phyloP scores from a whole-genome alignment of 208 protist species.

The Crithidia bombi region DNA sequence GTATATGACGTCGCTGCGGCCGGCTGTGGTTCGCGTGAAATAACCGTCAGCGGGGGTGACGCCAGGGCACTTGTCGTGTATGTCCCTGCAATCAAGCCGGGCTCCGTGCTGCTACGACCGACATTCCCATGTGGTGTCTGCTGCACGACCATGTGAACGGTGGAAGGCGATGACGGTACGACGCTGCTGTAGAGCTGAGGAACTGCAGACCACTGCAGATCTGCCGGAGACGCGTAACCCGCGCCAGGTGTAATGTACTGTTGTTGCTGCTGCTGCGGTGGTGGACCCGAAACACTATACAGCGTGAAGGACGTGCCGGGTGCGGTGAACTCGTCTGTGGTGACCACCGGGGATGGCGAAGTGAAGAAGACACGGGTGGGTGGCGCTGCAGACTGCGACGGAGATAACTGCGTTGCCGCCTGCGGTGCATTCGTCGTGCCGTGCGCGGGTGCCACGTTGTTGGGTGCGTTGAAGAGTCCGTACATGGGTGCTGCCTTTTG shows the following conservation, averaged over 20 bases:
- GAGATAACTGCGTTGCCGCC: too few relatives aligned
- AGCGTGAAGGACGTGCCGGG: background rate
- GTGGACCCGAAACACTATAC: background rate
- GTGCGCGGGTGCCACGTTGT: slow-evolving; percentile 1
- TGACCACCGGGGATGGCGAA: background rate
- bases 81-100: background rate
- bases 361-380: background rate
- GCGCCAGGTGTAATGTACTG: background rate
- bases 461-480: background rate
- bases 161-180: background rate
- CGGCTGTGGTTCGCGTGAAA: background rate
- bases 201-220: background rate
- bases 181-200: background rate
- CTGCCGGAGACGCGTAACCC: background rate
- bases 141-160: background rate
- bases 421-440: too few relatives aligned
- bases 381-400: background rate
- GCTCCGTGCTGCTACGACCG: background rate
- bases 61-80: background rate
- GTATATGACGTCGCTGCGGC: background rate
- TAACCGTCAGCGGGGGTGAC: background rate
- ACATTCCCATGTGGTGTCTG: background rate
- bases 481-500: slow-evolving; percentile 7
- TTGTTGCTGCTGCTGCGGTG: slow-evolving; percentile 4
- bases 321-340: background rate